Evolutionary conservation across 2,329 filamentous ascomycete genomes (phyloP).

Genomic region (Sporothrix schenckii): DNA sequence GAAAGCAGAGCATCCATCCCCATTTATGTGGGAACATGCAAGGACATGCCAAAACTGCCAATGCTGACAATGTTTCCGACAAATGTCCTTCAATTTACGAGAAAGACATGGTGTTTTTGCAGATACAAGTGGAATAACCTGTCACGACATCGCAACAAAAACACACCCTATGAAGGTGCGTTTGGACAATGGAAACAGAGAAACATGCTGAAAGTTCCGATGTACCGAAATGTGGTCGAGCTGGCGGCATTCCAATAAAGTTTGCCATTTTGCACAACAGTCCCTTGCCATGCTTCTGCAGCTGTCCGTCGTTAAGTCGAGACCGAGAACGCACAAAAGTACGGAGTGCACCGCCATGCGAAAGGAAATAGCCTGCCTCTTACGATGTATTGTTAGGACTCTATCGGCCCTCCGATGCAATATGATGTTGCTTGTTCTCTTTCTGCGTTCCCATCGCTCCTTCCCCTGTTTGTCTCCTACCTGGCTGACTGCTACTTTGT

Average conservation of each 20-base stretch:
- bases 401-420: neutral
- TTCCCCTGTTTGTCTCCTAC: neutral
- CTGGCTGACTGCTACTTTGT: neutral
- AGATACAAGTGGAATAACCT: neutral
- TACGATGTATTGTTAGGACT: neutral
- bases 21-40: neutral
- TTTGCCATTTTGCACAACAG: neutral
- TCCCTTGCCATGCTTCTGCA: neutral
- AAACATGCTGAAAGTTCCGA: neutral
- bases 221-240: neutral
- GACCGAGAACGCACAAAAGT: neutral
- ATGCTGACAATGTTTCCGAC: constrained; percentile 2
- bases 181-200: neutral
- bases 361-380: too few relatives aligned
- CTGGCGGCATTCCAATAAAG: neutral
- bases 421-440: neutral
- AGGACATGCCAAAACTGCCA: constrained; percentile 14
- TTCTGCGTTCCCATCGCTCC: neutral
- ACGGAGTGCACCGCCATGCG: neutral
- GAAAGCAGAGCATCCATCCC: constrained; percentile 6
- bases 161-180: neutral
- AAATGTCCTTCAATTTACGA: neutral
- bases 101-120: neutral
- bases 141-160: neutral
- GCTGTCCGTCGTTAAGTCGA: neutral